These are phyloP conservation scores for Colletotrichum tabaci DNA, from an alignment of 2,329 filamentous ascomycete genomes.

Conservation along the genomic window DNA sequence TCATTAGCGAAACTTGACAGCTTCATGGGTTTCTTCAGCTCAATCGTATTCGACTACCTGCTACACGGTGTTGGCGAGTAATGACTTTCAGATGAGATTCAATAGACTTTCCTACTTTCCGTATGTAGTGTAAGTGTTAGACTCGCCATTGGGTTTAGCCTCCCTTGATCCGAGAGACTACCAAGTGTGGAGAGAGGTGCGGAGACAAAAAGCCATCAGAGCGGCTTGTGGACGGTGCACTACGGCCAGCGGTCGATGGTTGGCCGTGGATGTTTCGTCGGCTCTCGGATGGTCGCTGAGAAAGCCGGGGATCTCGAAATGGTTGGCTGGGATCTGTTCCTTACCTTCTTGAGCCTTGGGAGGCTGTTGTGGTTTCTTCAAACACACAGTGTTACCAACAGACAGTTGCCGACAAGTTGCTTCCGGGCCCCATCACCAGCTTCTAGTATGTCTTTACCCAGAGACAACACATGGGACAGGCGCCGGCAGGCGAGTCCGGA, in stretches of 20 bases:
- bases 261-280: constrained; percentile 38
- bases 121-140: not conserved
- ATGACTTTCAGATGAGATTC: constrained; percentile 12
- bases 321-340: constrained; percentile 1
- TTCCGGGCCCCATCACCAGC: not conserved
- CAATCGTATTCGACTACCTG: not conserved
- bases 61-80: constrained; percentile 22
- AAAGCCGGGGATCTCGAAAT: not conserved
- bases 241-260: constrained; percentile 11
- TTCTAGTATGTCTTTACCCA: constrained; percentile 2
- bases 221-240: constrained; percentile 34
- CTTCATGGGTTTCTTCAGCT: constrained; percentile 2
- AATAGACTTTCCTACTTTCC: constrained; percentile 6
- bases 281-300: constrained; percentile 31
- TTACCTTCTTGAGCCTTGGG: constrained; percentile 11
- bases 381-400: not conserved
- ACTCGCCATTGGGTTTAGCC: not conserved
- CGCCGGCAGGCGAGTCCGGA: not conserved
- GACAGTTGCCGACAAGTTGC: constrained; percentile 1
- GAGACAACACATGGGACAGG: not conserved
- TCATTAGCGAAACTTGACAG: constrained; percentile 39
- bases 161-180: not conserved
- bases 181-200: constrained; percentile 4
- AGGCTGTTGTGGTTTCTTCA: constrained; percentile 3
- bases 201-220: constrained; percentile 11